Base-by-base conservation (phyloP, 2,329 filamentous ascomycete species). In the Fusarium oligoseptatum region DNA sequence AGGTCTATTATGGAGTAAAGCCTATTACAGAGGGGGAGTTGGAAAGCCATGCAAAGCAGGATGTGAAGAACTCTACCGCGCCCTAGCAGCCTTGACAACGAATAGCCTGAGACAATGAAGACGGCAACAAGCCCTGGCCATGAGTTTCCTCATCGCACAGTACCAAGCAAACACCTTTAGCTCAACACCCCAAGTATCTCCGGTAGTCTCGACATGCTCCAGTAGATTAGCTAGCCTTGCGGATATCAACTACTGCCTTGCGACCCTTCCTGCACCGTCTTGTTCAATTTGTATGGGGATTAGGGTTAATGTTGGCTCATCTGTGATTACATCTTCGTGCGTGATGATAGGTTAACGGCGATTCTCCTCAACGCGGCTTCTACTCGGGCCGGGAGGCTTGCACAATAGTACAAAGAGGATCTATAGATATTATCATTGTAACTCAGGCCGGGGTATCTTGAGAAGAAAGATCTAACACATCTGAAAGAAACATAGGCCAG, bases 11-110 rank as follows among this genome's bases (percentile, higher is more conserved):
- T 29, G 68, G 65, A 14, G 24, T 39, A 9, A 70, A 64, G 39
- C 65, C 68, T 5, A 68, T 68, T 24, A 55, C 68, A 3, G 65
- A 70, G 11, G 52, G 22, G 3, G 68, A 70, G 41, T 20, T 22
- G 41, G n/a, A 22, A n/a, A 43, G 41, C 41, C 14, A 22, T 43
- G 41, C 39, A 43, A 43, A 43, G n/a, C 11, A 43, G n/a, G 41
- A 43, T 22, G 41, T 43, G 41, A 43, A 43, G 41, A 22, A 14
- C n/a, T 43, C 41, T 43, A 11, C 20, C 11, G n/a, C 20, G n/a
- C 15, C 37, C 37, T 39, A 17, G 37, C 15, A n/a, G 8, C 15
- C 37, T 39, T n/a, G 17, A 39, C 15, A 39, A 39, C 36, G 7
- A 17, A 39, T 20, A 43, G 39, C 39, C 39, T 43, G 6, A 12